Evolutionary conservation across 2,329 filamentous ascomycete species (phyloP).

Genomic region (Colletotrichum sp.): DNA sequence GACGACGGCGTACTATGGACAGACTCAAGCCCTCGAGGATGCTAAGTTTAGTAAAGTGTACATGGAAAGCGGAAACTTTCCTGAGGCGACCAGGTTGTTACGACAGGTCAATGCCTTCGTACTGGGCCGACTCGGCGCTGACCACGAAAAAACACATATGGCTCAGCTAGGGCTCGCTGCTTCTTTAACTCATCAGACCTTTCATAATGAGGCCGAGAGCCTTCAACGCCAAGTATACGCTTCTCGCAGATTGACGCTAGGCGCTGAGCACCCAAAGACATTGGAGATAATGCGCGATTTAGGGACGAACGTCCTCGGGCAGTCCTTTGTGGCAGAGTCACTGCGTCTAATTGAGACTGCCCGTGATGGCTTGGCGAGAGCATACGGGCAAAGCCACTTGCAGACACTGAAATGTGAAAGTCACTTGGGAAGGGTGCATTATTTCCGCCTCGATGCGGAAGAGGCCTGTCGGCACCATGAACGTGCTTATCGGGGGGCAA

Average conservation of each 20-base stretch:
- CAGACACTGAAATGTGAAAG: not conserved
- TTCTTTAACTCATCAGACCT: not conserved
- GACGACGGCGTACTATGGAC: not conserved
- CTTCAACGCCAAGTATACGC: not conserved
- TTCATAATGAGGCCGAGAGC: not conserved
- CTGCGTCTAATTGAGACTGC: not conserved
- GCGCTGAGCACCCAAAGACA: not conserved
- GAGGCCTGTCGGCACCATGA: not conserved
- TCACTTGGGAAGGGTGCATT: not conserved
- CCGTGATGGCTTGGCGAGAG: not conserved
- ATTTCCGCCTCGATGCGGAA: not conserved
- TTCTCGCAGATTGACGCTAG: not conserved
- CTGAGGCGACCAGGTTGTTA: not conserved
- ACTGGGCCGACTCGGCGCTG: not conserved
- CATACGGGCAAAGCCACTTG: not conserved
- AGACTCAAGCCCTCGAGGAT: not conserved
- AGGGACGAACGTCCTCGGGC: not conserved
- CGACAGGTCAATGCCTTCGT: not conserved
- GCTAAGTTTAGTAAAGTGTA: not conserved
- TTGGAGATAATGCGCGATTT: not conserved
- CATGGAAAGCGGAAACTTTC: not conserved
- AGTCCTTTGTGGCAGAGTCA: not conserved
- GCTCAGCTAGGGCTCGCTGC: not conserved
- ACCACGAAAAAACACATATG: not conserved
- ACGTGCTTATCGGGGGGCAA: not conserved